phyloP scores from a whole-genome alignment of 2,329 filamentous ascomycete species.

The Rugonectria rugulosa region DNA sequence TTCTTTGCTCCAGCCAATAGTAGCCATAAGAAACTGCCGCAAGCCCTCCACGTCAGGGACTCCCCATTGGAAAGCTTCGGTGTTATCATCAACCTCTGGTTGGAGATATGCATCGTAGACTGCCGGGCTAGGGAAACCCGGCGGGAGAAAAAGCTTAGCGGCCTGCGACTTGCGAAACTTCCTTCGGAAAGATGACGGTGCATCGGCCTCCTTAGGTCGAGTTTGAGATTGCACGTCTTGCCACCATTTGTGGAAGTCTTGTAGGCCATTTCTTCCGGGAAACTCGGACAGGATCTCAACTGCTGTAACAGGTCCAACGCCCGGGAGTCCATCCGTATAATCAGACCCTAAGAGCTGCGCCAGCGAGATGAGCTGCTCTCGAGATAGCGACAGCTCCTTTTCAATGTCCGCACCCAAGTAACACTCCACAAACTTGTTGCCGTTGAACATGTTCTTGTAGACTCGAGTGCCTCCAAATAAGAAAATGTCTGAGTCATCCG shows the following conservation, averaged over 20 bases:
- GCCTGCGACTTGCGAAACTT: slow-evolving; percentile 85
- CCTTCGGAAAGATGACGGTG: slow-evolving; percentile 72
- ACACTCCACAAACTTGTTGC: slow-evolving; percentile 97
- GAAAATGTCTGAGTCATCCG: slow-evolving; percentile 96
- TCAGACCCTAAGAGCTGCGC: slow-evolving; percentile 93
- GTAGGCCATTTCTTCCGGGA: slow-evolving; percentile 64
- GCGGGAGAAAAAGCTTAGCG: slow-evolving; percentile 85
- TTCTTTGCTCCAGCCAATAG: slow-evolving; percentile 92
- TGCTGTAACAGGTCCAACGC: slow-evolving; percentile 92
- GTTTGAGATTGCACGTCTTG: slow-evolving; percentile 72
- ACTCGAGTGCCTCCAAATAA: slow-evolving; percentile 95
- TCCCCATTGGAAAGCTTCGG: slow-evolving; percentile 90
- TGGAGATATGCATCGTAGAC: slow-evolving; percentile 85
- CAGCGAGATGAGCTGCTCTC: slow-evolving; percentile 86
- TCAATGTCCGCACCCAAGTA: slow-evolving; percentile 86
- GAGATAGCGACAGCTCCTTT: slow-evolving; percentile 85
- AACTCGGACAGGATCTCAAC: slow-evolving; percentile 96
- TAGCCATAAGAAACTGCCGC: slow-evolving; percentile 84
- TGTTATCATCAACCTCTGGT: slow-evolving; percentile 83
- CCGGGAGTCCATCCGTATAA: slow-evolving; percentile 91
- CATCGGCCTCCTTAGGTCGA: slow-evolving; percentile 70
- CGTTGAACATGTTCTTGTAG: slow-evolving; percentile 99
- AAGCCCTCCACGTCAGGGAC: slow-evolving; percentile 91
- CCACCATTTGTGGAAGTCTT: slow-evolving; percentile 91
- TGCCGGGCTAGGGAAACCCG: slow-evolving; percentile 77